Percentiles rank a stretch among this genome's conserved stretches.
phyloP scores from a whole-genome alignment of 257 asterid genomes.

The Echium plantagineum region DNA sequence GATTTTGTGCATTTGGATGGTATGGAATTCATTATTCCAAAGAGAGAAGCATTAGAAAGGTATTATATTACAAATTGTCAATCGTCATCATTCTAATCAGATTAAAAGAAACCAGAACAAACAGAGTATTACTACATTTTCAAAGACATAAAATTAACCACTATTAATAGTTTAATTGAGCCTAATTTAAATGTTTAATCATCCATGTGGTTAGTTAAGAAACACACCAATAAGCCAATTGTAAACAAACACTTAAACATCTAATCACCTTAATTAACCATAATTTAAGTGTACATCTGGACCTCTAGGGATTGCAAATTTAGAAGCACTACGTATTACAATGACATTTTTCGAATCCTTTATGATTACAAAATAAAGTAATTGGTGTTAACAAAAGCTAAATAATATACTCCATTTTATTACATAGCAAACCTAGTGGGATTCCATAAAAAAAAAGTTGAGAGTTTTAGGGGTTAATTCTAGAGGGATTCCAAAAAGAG shows the following conservation, averaged over 20 bases:
- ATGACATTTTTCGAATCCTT: background rate
- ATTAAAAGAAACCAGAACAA: too few species aligned
- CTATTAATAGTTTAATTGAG: too few species aligned
- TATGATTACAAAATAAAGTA: background rate
- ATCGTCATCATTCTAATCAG: too few species aligned
- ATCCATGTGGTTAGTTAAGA: background rate
- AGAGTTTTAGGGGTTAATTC: background rate
- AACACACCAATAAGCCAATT: background rate
- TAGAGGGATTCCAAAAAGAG: constrained; percentile 24
- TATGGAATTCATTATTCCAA: too few species aligned
- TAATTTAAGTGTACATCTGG: background rate
- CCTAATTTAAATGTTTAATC: background rate
- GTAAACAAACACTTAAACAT: background rate
- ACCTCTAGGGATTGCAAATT: background rate
- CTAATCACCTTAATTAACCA: background rate
- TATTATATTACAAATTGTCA: too few species aligned
- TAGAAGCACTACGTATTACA: background rate
- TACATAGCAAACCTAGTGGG: constrained; percentile 5
- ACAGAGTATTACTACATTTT: too few species aligned
- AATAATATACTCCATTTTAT: background rate
- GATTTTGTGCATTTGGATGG: too few species aligned
- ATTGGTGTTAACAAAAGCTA: background rate
- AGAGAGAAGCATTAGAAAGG: too few species aligned
- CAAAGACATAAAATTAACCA: background rate
- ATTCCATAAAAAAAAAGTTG: background rate